These are phyloP conservation scores for Lyophyllum semitale DNA, from an alignment of 768 basidiomycete species.

Conservation along the genomic window DNA sequence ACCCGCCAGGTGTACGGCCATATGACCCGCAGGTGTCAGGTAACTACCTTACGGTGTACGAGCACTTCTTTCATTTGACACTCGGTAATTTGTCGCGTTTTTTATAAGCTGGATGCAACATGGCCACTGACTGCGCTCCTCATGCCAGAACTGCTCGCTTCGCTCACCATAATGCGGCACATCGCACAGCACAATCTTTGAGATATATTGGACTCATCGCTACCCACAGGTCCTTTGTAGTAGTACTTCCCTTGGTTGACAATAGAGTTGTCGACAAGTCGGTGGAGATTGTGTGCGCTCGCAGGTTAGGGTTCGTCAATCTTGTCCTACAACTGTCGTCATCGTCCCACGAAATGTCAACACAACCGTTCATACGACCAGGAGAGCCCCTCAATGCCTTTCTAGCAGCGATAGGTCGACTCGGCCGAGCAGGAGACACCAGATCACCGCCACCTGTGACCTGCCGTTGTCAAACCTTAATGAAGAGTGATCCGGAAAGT, in stretches of 20 bases:
- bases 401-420: constrained; percentile 87
- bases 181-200: constrained; percentile 48
- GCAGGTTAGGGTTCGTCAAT: constrained; percentile 17
- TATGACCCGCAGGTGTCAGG: constrained; percentile 13
- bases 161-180: constrained; percentile 41
- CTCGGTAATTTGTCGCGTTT: too few relatives aligned
- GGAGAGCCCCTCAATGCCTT: constrained; percentile 89
- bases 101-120: background rate
- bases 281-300: too few relatives aligned
- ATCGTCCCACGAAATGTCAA: constrained; percentile 23
- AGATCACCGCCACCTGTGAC: constrained; percentile 84
- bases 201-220: background rate
- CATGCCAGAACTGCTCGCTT: constrained; percentile 6
- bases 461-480: constrained; percentile 94
- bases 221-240: background rate
- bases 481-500: constrained; percentile 99
- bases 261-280: too few relatives aligned
- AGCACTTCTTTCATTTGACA: constrained; percentile 11
- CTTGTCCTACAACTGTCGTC: background rate
- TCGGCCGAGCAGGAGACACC: constrained; percentile 86
- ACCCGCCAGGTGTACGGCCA: background rate
- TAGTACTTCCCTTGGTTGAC: background rate
- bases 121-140: background rate
- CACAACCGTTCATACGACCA: constrained; percentile 69
- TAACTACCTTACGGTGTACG: constrained; percentile 13